Evolutionary conservation across 768 basidiomycete genomes (phyloP).

Genomic region (Termitomyces sp.): DNA sequence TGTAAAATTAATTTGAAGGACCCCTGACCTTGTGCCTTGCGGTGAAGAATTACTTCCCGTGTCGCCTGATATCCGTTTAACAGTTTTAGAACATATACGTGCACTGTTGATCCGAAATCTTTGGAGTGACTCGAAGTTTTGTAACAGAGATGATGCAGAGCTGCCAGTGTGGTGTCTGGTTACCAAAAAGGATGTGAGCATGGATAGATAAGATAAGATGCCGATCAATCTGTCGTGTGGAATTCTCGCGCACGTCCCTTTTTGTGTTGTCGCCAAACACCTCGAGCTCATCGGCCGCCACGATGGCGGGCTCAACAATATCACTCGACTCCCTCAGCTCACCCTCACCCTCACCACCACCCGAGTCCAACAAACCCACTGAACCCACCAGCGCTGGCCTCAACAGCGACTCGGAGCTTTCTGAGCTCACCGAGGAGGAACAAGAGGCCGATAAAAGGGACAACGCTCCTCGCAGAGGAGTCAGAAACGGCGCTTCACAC

Average conservation of each 20-base stretch:
- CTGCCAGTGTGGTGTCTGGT: too few relatives aligned
- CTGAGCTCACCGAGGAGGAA: slow-evolving; percentile 80
- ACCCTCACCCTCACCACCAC: slow-evolving; percentile 52
- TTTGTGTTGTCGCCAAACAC: slow-evolving; percentile 26
- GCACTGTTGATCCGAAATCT: background rate
- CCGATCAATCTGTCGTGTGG: slow-evolving; percentile 18
- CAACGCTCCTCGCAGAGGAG: slow-evolving; percentile 17
- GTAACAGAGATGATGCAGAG: background rate
- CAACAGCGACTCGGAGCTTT: slow-evolving; percentile 70
- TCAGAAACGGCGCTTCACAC: slow-evolving; percentile 7
- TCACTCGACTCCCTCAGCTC: slow-evolving; percentile 64
- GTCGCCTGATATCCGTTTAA: background rate
- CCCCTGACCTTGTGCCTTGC: background rate
- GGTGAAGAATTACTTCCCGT: too few relatives aligned
- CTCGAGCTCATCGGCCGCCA: slow-evolving; percentile 18
- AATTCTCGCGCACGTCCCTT: slow-evolving; percentile 25
- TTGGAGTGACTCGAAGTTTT: background rate
- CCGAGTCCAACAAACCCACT: slow-evolving; percentile 15
- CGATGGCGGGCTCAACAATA: slow-evolving; percentile 53
- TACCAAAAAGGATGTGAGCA: background rate
- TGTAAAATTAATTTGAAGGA: background rate
- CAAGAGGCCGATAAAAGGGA: slow-evolving; percentile 41
- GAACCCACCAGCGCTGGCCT: slow-evolving; percentile 32
- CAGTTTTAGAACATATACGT: background rate
- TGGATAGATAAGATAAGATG: slow-evolving; percentile 30